Base-by-base conservation (phyloP, 1,139 yeast genomes). In the Diutina neorugosa region DNA sequence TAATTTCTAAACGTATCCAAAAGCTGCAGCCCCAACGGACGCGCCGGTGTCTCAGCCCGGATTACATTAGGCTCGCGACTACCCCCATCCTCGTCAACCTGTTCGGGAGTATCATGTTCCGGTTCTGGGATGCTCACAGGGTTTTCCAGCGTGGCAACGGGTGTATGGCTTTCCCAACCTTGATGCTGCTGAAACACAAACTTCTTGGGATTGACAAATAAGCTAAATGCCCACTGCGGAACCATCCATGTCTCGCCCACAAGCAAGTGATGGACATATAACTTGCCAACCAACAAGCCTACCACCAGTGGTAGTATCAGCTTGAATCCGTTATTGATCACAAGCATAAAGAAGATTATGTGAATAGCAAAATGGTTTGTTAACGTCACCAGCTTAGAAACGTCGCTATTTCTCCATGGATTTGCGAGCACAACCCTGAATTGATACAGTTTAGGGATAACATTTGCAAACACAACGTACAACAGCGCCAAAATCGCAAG, bases 191-290 rank as follows among this genome's bases (percentile, higher is more conserved):
- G 21, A 4, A 31, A 14, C 37, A 31, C 4, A 6, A 54, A 51
- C 52, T 53, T 55, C 34, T 44, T 16, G 1, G 77, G 76, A 53
- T 59, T 59, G 1, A 65, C 58, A 43, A 68, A 61, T 14, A 66
- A 8, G 43, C 41, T 54, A 53, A 55, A 57, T 8, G 55, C 37
- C 21, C 53, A 40, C 11, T 44, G 31, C 3, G 80, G 74, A 23
- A 81, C 69, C n/a, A 80, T 59, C 70, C 86, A 78, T 63, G 76
- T 65, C 53, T 71, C 71, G 1, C 87, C 86, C 3, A 89, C 88
- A 18, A 86, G 64, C 9, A 85, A 65, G 41, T 81, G 84, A 55
- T 74, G 69, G 16, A 70, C 67, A 55, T 82, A 69, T 49, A 84
- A 64, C 52, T 73, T 75, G 3, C 91, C 90, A n/a, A 84, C 63